Evolutionary conservation across 768 basidiomycete species (phyloP), one percentile per base, ranked within the genome.

Genomic region (Rhizopogon salebrosus): DNA sequence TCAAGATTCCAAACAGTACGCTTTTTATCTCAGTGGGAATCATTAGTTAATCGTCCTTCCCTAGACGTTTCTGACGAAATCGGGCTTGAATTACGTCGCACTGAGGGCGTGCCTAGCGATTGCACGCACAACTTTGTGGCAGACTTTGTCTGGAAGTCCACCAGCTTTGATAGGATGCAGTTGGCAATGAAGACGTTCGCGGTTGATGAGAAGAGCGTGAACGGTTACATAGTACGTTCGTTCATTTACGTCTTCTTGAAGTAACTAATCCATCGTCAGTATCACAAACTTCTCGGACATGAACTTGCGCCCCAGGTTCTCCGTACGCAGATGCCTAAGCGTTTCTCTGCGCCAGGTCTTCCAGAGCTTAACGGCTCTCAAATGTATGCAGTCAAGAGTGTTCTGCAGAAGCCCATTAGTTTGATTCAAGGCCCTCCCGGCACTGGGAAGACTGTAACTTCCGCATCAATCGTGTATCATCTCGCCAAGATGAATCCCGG

Each of bases 101-200:
- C 90, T 1, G 95, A 98, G 59, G 92, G 92, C 14, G 94, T 95
- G 6, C 97, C 97, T 5, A 83, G 87, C 16, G 95, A 98, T 29
- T 83, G 92, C 70, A 93, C 92, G 0, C 92, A 95, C 65, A 91
- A 92, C 60, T 98, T 97, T 63, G 86, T 91, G 0, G 97, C 88
- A n/a, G 97, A 99, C 68, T 99, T 98, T 63, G 95, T 99, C 4
- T 99, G 97, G 97, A 99, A 99, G 71, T 95, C 94, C 4, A 99
- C 97, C 1, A 98, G 95, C 69, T 99, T 99, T 63, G 97, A 99
- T 68, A 80, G 97, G 45, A 99, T 99, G 97, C 97, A 99, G 66
- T 79, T 93, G 31, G 95, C 97, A 0, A 98, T 99, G 95, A 98
- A 98, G 80, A 98, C 95, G 1, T 99, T 99, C 65, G 97, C 97